phyloP scores from a whole-genome alignment of 192 early-diverging fungal genomes.

The Coemansia asiatica region DNA sequence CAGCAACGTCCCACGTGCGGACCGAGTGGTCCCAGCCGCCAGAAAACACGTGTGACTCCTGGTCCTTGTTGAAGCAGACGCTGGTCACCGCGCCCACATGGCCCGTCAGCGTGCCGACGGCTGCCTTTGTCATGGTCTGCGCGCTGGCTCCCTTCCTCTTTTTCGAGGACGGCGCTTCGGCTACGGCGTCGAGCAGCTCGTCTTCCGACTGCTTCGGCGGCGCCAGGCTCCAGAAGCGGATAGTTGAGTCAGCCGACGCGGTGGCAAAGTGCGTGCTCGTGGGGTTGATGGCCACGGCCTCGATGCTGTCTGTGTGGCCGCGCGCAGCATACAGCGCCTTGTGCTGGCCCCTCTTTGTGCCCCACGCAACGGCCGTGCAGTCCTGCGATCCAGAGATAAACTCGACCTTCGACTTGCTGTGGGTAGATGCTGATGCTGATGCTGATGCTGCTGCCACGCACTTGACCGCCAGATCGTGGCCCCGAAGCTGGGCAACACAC shows the following conservation, averaged over 20 bases:
- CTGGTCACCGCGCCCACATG: conserved; percentile 78
- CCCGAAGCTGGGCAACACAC: conserved; percentile 64
- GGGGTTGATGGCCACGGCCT: conserved; percentile 67
- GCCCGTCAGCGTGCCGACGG: conserved; percentile 59
- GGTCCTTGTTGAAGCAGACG: conserved; percentile 66
- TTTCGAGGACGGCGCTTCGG: conserved; percentile 30
- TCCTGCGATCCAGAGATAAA: conserved; percentile 65
- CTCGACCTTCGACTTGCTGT: conserved; percentile 49
- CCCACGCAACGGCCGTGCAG: conserved; percentile 68
- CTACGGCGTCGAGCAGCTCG: conserved; percentile 28
- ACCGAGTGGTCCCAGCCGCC: conserved; percentile 95
- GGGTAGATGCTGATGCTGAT: conserved; percentile 57
- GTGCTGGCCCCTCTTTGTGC: conserved; percentile 41
- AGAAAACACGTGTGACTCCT: conserved; percentile 69
- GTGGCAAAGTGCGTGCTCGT: conserved; percentile 56
- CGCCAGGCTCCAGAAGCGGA: conserved; percentile 78
- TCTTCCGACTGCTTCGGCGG: conserved; percentile 57
- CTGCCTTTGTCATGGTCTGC: conserved; percentile 37
- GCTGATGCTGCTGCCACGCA: conserved; percentile 66
- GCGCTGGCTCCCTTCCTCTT: conserved; percentile 33
- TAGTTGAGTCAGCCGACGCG: conserved; percentile 73
- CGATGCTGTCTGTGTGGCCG: conserved; percentile 80
- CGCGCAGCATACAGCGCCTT: conserved; percentile 66
- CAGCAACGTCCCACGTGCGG: conserved; percentile 85
- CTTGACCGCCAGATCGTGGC: conserved; percentile 76